A percentile compares a stretch with the other conserved stretches of the same genome.
These are phyloP conservation scores for Lactifluus hygrophoroides DNA, from an alignment of 768 basidiomycete species.

Conservation along the genomic window DNA sequence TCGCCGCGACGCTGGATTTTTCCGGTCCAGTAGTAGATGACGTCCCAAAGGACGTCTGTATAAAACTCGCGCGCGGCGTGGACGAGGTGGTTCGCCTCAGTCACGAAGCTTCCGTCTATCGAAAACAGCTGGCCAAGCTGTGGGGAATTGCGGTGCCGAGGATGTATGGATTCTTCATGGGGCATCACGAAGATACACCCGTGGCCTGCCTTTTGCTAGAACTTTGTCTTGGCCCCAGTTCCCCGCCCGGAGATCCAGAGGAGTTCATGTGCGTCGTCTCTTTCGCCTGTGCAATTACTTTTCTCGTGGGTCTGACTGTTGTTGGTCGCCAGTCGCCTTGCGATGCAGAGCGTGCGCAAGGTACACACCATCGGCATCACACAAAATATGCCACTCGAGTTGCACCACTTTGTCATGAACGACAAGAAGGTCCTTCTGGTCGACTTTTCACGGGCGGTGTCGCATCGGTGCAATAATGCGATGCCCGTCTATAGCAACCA, in stretches of 20 bases:
- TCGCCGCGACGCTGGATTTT: constrained; percentile 13
- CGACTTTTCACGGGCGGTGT: constrained; percentile 13
- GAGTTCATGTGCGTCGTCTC: constrained; percentile 11
- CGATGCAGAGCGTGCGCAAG: constrained; percentile 12
- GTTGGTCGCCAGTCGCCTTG: background rate
- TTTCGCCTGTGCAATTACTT: background rate
- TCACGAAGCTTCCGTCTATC: constrained; percentile 15
- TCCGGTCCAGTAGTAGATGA: background rate
- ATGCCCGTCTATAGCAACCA: constrained; percentile 8
- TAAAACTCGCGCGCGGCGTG: constrained; percentile 10
- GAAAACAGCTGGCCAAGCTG: constrained; percentile 3
- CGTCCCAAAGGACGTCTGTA: constrained; percentile 6
- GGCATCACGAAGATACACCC: background rate
- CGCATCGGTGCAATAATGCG: constrained; percentile 9
- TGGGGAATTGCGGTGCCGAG: constrained; percentile 13
- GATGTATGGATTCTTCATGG: constrained; percentile 14
- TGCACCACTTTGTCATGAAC: constrained; percentile 18
- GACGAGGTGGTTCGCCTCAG: constrained; percentile 14
- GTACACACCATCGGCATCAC: constrained; percentile 7
- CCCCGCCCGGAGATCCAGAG: background rate
- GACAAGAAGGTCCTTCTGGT: constrained; percentile 6
- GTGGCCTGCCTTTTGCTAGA: constrained; percentile 14
- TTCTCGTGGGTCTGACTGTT: background rate
- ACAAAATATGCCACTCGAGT: constrained; percentile 9
- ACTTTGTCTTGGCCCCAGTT: background rate